Evolutionary conservation across 805 yeast species (phyloP), one percentile per base, ranked within the genome.

Genomic region (Danielozyma ontarioensis): DNA sequence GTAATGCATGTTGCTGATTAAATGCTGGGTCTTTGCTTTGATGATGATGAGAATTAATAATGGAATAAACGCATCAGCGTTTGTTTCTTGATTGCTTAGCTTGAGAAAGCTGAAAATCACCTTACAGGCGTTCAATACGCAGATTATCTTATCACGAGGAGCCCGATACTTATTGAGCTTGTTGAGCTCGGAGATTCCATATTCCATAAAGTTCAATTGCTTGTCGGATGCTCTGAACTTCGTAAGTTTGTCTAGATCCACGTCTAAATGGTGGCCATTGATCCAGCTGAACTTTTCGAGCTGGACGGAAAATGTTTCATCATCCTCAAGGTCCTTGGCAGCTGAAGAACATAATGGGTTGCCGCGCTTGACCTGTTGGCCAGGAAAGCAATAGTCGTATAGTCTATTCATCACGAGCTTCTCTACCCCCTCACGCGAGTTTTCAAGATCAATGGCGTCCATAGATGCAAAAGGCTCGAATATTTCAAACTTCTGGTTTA

Each of bases 11-110:
- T 90, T 90, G 7, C 96, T 84, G 12, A 76, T 70, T n/a, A 93
- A 58, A 44, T 77, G 61, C 25, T 62, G 62, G 1, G 87, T 77
- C 35, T 76, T 75, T 2, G 90, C 78, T 45, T 78, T 80, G 29
- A 90, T 55, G 2, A 89, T 73, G 8, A 90, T 83, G 45, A 79
- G 81, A 17, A 93, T 87, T 33, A 93, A 63, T 27, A 90, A 55
- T 0, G 99, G 98, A n/a, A 93, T 72, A 57, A 93, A 93, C 25
- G 84, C 77, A 59, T 93, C 99, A 0, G 99, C 99, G 45, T 88
- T 89, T 6, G 72, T 63, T 45, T 84, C 90, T 32, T 68, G 64
- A 37, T 78, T 83, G 34, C 78, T 70, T 39, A 79, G 84, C 41
- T 88, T 78, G 29, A 94, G 73, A 36, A 86, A 69, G 8, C 95